phyloP scores from a whole-genome alignment of 73 alveolate species.

The Blepharisma japonicum region DNA sequence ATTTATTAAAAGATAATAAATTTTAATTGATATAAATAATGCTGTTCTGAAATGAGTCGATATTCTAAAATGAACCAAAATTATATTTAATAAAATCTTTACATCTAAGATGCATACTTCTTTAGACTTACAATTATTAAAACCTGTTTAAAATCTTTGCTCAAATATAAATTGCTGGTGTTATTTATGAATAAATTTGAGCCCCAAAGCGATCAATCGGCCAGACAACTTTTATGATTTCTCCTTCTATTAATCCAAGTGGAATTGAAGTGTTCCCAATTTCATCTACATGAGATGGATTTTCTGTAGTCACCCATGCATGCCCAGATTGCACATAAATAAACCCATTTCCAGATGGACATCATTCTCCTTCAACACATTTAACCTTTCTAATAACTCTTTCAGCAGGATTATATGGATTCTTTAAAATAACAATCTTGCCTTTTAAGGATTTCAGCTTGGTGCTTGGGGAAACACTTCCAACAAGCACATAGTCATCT shows the following conservation, averaged over 20 bases:
- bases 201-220: conserved; percentile 10
- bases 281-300: background rate
- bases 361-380: conserved; percentile 28
- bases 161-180: too few species aligned
- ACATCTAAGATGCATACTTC: too few species aligned
- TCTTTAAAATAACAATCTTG: background rate
- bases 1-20: too few species aligned
- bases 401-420: background rate
- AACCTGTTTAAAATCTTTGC: too few species aligned
- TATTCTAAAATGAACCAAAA: too few species aligned
- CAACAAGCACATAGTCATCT: conserved; percentile 17
- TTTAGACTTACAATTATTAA: too few species aligned
- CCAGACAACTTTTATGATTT: background rate
- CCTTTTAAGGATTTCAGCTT: conserved; percentile 8
- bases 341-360: conserved; percentile 12
- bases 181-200: too few species aligned
- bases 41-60: too few species aligned
- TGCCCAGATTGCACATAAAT: conserved; percentile 14
- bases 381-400: conserved; percentile 3
- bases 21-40: too few species aligned
- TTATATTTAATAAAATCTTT: too few species aligned
- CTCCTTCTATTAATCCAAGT: conserved; percentile 1
- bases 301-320: background rate
- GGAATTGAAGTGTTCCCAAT: background rate
- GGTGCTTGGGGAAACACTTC: background rate